Evolutionary conservation across 768 basidiomycete genomes (phyloP), one percentile per base, ranked within the genome.

Genomic region (Tulasnella sp.): DNA sequence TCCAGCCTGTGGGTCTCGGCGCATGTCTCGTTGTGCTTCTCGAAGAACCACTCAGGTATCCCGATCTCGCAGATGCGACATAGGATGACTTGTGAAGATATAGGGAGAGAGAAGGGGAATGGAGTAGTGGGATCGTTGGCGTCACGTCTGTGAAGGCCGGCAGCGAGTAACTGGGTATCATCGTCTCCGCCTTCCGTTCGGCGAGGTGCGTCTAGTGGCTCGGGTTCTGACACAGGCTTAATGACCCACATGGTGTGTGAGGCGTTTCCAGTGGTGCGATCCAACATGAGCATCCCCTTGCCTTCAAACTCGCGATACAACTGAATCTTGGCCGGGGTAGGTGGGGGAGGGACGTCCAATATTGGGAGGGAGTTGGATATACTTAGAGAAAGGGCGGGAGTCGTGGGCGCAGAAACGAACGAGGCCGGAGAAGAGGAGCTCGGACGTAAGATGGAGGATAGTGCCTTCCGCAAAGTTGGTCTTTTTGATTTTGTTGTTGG

Each of bases 1-100:
- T 99, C 97, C 78, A 99, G 87, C 67, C 94, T 91, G 84, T 99
- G 97, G 3, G 93, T 91, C 84, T 98, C 97, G 79, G 90, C 94
- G 80, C 97, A 99, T 14, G 96, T 99, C 84, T 99, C 97, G 87
- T 95, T 99, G 85, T 99, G 97, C 85, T 98, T 99, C 85, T 99
- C 97, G 82, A 99, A 99, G 85, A 96, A 99, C 97, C 97, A 99
- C 78, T 97, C 93, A 2, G 97, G 96, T 76, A 99, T 93, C 79
- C 93, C 91, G 81, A 92, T 90, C 84, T 99, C 97, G 86, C 97
- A 99, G 78, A 99, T 99, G 38, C 97, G 93, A 84, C 97, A 99
- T 29, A 99, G 87, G 71, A 99, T 93, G 37, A 88, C 90, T 77
- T 93, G 89, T 34, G 88, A 90, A 81, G 90, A 91, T 83, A 99